Conservation (phyloP, 176 grass and related monocot species). For the Chloris gayana region DNA sequence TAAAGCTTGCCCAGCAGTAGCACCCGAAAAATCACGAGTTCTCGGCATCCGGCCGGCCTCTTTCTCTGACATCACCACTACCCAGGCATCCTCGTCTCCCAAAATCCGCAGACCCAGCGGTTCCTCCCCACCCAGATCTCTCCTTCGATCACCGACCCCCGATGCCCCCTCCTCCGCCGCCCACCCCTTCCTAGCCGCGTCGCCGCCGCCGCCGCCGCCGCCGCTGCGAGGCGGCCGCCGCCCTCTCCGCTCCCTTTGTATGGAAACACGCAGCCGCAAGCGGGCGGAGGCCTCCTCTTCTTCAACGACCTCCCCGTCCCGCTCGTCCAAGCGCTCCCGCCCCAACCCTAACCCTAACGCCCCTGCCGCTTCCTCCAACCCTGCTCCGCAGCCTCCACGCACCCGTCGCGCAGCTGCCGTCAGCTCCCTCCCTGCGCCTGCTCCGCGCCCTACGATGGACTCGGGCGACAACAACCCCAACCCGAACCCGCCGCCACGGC, state of each 20-base stretch:
- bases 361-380: conserved; percentile 5
- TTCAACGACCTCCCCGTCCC: conserved; percentile 53
- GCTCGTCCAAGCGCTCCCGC: conserved; percentile 45
- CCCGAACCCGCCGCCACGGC: conserved; percentile 49
- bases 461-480: conserved; percentile 43
- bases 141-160: conserved; percentile 2
- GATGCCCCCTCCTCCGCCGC: conserved; percentile 19
- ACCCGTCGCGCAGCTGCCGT: conserved; percentile 35
- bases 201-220: conserved; percentile 17
- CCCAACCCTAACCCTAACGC: conserved; percentile 35
- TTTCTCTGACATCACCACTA: conserved; percentile 7
- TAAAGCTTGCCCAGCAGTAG: too few species aligned
- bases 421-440: background rate
- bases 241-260: conserved; percentile 51
- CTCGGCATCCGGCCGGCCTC: background rate
- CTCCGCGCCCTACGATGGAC: conserved; percentile 58
- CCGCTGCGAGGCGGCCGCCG: conserved; percentile 39
- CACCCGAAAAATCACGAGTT: background rate
- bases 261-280: conserved; percentile 99
- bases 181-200: conserved; percentile 24
- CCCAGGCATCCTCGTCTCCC: background rate
- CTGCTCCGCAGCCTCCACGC: background rate
- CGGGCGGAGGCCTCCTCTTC: conserved; percentile 96
- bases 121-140: conserved; percentile 37
- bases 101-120: conserved; percentile 8